Conservation (phyloP, 2,329 filamentous ascomycete species). For the Fulvia fulva region DNA sequence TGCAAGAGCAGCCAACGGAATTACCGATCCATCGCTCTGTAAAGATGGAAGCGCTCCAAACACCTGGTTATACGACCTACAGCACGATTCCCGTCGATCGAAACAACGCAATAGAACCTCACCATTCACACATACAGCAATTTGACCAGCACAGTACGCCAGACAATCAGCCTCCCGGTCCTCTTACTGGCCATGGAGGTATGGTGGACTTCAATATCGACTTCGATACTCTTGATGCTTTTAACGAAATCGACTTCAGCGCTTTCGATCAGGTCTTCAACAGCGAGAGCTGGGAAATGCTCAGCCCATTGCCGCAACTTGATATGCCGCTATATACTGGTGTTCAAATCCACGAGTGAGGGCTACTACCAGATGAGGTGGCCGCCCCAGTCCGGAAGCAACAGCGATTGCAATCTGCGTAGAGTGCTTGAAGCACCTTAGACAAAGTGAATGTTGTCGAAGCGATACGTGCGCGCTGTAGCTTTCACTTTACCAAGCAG, state of each 20-base stretch:
- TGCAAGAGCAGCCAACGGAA: background rate
- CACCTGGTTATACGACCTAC: background rate
- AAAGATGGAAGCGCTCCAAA: no score
- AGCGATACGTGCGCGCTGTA: no score
- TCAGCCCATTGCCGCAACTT: conserved; percentile 9
- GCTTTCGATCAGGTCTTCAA: conserved; percentile 21
- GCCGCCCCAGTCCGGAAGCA: no score
- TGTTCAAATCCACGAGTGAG: no score
- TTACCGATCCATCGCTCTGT: no score
- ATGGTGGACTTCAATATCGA: conserved; percentile 9
- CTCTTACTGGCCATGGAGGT: background rate
- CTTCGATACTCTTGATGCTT: conserved; percentile 9
- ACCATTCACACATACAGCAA: background rate
- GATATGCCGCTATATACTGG: background rate
- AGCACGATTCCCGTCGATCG: background rate
- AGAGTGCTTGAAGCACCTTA: no score
- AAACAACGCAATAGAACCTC: background rate
- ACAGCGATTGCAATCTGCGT: no score
- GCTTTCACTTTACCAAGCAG: no score
- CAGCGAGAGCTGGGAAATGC: conserved; percentile 12
- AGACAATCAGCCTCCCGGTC: conserved; percentile 2
- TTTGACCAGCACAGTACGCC: conserved; percentile 1
- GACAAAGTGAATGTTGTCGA: no score
- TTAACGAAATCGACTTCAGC: conserved; percentile 11
- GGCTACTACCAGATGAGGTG: no score